phyloP scores from a whole-genome alignment of 805 yeast genomes.

The Blastobotrys attinorum region DNA sequence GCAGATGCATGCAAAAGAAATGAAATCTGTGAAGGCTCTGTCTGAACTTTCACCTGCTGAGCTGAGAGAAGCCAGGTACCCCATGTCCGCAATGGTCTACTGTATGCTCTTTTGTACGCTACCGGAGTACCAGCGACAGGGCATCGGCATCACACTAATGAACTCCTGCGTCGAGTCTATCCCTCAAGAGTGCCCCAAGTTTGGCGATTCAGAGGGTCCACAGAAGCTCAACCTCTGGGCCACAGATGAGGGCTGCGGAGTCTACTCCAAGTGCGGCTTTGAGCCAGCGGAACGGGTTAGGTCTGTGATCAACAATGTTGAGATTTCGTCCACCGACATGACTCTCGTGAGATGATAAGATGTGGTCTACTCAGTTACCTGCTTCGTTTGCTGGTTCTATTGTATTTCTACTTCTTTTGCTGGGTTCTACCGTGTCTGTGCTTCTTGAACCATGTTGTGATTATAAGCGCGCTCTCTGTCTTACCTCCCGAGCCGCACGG shows the following conservation, averaged over 20 bases:
- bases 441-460: too few species aligned
- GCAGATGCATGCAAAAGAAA: neutral
- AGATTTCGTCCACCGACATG: neutral
- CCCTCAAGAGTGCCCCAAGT: neutral
- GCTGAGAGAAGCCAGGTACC: neutral
- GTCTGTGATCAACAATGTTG: neutral
- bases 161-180: neutral
- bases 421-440: too few species aligned
- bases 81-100: neutral
- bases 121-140: neutral
- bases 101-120: neutral
- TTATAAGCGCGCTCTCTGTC: too few species aligned
- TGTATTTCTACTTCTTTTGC: too few species aligned
- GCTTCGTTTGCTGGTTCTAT: too few species aligned
- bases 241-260: neutral
- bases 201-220: neutral
- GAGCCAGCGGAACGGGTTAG: too few species aligned
- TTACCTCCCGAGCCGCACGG: too few species aligned
- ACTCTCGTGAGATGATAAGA: too few species aligned
- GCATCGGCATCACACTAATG: neutral
- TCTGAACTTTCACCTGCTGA: neutral
- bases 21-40: neutral
- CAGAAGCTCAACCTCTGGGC: neutral
- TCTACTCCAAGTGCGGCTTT: neutral
- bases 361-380: too few species aligned